Percentiles rank a stretch among this genome's conserved stretches.
Conservation (phyloP, 1,139 yeast genomes). For the Yamadazyma triangularis region DNA sequence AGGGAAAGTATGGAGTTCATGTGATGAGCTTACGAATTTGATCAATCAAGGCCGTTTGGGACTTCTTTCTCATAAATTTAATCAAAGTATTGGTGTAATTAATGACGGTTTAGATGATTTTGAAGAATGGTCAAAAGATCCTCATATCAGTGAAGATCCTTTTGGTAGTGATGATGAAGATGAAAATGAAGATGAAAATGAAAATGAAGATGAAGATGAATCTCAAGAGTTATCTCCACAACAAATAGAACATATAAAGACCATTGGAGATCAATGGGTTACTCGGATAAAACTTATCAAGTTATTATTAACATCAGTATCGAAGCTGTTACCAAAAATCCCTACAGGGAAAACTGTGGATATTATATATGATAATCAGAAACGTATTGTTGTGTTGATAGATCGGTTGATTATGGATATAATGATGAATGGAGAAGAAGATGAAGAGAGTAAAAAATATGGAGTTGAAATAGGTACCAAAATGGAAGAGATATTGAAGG, state of each 20-base stretch:
- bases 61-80: conserved; percentile 41
- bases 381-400: conserved; percentile 26
- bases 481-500: conserved; percentile 26
- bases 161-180: conserved; percentile 32
- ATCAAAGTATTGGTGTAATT: conserved; percentile 42
- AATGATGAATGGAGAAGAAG: conserved; percentile 40
- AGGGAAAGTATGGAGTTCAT: conserved; percentile 62
- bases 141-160: conserved; percentile 44
- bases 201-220: conserved; percentile 21
- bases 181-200: conserved; percentile 19
- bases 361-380: conserved; percentile 26
- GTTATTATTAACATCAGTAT: conserved; percentile 49
- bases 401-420: conserved; percentile 47
- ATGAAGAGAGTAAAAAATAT: conserved; percentile 22
- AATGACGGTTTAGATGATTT: conserved; percentile 65
- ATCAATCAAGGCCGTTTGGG: conserved; percentile 49
- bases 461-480: conserved; percentile 22
- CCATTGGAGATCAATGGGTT: conserved; percentile 40
- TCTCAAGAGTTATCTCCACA: too few species aligned
- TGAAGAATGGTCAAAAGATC: conserved; percentile 63
- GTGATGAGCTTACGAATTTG: conserved; percentile 41
- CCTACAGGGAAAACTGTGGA: conserved; percentile 34
- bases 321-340: conserved; percentile 48
- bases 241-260: conserved; percentile 11
- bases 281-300: conserved; percentile 52